Evolutionary conservation across 2,329 filamentous ascomycete genomes (phyloP).

Genomic region (Waltergamsia citrina): DNA sequence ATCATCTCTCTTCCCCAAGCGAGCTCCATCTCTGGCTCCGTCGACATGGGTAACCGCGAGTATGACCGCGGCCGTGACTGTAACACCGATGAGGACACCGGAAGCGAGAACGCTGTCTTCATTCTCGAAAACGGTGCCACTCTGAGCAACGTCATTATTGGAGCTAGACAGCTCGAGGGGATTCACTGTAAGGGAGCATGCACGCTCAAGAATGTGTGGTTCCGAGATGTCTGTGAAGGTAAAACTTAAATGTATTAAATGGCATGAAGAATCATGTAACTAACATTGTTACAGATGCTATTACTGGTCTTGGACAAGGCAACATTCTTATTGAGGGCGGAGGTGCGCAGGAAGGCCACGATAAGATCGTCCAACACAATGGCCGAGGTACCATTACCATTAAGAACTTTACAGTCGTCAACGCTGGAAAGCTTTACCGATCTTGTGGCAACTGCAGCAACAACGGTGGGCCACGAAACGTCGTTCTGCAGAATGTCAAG

Average conservation of each 20-base stretch:
- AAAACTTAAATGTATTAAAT: conserved; percentile 23
- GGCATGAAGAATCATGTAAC: conserved; percentile 7
- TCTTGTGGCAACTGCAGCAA: conserved; percentile 33
- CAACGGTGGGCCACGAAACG: conserved; percentile 26
- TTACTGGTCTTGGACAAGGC: too few species aligned
- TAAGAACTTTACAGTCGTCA: conserved; percentile 21
- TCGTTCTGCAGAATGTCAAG: conserved; percentile 30
- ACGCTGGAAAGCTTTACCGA: conserved; percentile 35
- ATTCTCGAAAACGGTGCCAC: conserved; percentile 37
- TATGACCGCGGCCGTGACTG: conserved; percentile 16
- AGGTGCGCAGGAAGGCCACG: conserved; percentile 19
- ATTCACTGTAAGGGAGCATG: conserved; percentile 40
- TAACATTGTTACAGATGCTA: too few species aligned
- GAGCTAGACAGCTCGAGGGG: conserved; percentile 35
- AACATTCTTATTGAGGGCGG: too few species aligned
- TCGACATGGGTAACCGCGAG: conserved; percentile 7
- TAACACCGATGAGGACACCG: conserved; percentile 13
- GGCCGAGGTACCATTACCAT: conserved; percentile 18
- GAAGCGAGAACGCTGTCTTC: conserved; percentile 33
- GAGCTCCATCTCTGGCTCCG: too few species aligned
- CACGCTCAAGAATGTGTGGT: conserved; percentile 27
- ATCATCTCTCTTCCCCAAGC: too few species aligned
- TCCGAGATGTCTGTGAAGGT: conserved; percentile 28
- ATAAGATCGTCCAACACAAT: conserved; percentile 24
- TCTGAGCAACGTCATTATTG: conserved; percentile 43